phyloP scores from a whole-genome alignment of 805 yeast species.

The Teunomyces panamensis region DNA sequence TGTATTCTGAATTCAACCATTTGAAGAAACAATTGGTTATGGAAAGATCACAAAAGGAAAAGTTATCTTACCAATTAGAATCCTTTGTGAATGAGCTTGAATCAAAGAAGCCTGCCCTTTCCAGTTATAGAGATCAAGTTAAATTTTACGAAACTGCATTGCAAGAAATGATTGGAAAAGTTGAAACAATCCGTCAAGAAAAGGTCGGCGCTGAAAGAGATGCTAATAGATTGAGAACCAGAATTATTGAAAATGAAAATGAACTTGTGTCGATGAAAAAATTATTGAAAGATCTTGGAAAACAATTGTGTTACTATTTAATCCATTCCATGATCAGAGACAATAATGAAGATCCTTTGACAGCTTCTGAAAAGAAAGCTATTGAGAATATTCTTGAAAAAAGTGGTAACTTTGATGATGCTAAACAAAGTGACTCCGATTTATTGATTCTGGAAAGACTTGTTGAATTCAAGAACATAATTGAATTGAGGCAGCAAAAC shows the following conservation, averaged over 20 bases:
- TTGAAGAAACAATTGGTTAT: conserved; percentile 63
- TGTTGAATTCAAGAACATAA: conserved; percentile 62
- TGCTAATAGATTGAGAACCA: conserved; percentile 29
- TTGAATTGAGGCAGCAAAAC: conserved; percentile 72
- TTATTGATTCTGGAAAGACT: conserved; percentile 67
- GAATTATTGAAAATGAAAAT: conserved; percentile 41
- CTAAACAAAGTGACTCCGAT: conserved; percentile 63
- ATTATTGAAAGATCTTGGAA: conserved; percentile 70
- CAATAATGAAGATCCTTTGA: conserved; percentile 57
- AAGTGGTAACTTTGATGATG: conserved; percentile 26
- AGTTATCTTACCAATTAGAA: conserved; percentile 68
- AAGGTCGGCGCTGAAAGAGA: conserved; percentile 42
- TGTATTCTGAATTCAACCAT: conserved; percentile 61
- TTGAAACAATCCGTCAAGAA: conserved; percentile 55
- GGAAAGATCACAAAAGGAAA: conserved; percentile 69
- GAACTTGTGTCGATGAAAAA: conserved; percentile 50
- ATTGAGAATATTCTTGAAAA: conserved; percentile 52
- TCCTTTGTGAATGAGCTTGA: conserved; percentile 74
- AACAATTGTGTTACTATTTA: conserved; percentile 75
- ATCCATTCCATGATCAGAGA: conserved; percentile 61
- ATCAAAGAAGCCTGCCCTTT: conserved; percentile 70
- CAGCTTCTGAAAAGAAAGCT: conserved; percentile 61
- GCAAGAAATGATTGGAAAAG: conserved; percentile 49
- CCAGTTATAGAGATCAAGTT: conserved; percentile 57
- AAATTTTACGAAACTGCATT: conserved; percentile 53